Evolutionary conservation across 768 basidiomycete species (phyloP).

Genomic region (Galerina marginata): DNA sequence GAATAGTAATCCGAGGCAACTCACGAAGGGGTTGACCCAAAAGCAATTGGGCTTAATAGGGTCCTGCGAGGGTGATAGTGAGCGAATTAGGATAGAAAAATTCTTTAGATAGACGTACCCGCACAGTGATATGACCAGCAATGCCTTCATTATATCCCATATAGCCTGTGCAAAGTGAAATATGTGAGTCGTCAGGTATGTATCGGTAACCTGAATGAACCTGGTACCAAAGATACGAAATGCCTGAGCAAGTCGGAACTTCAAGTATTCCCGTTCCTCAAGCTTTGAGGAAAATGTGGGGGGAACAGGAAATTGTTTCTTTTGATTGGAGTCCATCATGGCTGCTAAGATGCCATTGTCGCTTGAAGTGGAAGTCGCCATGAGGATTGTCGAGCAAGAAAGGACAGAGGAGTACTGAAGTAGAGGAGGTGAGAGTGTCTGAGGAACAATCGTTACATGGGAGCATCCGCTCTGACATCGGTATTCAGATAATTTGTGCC

Average conservation of each 20-base stretch:
- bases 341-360: slow-evolving; percentile 11
- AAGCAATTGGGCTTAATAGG: slow-evolving; percentile 45
- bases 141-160: slow-evolving; percentile 53
- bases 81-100: neutral
- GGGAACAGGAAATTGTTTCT: slow-evolving; percentile 26
- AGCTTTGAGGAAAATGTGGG: slow-evolving; percentile 39
- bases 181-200: neutral
- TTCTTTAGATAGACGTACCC: slow-evolving; percentile 28
- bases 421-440: too few species aligned
- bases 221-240: slow-evolving; percentile 49
- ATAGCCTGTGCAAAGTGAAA: slow-evolving; percentile 28
- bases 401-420: neutral
- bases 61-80: slow-evolving; percentile 32
- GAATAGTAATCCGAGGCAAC: neutral
- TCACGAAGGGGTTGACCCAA: slow-evolving; percentile 55
- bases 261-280: slow-evolving; percentile 47
- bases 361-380: slow-evolving; percentile 7
- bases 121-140: slow-evolving; percentile 57
- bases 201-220: neutral
- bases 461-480: neutral
- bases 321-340: slow-evolving; percentile 19
- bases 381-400: neutral
- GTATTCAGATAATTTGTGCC: slow-evolving; percentile 3
- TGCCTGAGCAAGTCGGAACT: slow-evolving; percentile 51
- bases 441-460: neutral